Base-by-base conservation (phyloP, 192 early-diverging fungal genomes). In the Entophlyctis helioformis region DNA sequence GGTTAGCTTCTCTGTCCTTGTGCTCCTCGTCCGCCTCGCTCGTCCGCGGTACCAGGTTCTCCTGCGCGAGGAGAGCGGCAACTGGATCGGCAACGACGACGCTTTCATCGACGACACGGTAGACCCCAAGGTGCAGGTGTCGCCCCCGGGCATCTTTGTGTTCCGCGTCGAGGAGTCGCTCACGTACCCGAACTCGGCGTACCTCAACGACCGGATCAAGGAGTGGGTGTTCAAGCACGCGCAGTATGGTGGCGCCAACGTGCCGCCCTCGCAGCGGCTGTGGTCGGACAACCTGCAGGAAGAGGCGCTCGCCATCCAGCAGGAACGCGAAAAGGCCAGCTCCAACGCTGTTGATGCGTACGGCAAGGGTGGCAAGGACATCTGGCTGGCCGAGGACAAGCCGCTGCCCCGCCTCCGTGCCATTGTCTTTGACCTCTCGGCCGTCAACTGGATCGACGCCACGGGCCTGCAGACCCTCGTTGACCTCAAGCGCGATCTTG, bases 21-120 rank as follows among this genome's bases (percentile, higher is more conserved):
- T 96, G 23, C 64, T 89, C n/a, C 68, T 96, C 15, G 68, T 82
- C 57, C 74, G 88, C 21, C 56, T 86, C 28, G 86, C 92, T 26
- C 69, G 80, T n/a, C 84, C 86, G 18, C 60, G 63, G 29, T 61
- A 69, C 48, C 50, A 62, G 10, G 28, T 63, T n/a, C 51, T 88
- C 3, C 46, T 44, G 11, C 49, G 51, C 33, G 47, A 48, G 41
- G 27, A 44, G 29, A 13, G 13, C 11, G 42, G 43, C 22, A 42
- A 29, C 33, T 69, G 66, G 66, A 34, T 60, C 39, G 53, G 47
- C n/a, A 35, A 18, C 18, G 28, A 53, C 18, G 54, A 56, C 13
- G 20, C 10, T 18, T 26, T 12, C n/a, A 37, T 49, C 22, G 36
- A 24, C 19, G 29, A 16, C 15, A 5, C 23, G 5, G 31, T 27